Evolutionary conservation across 2,329 filamentous ascomycete genomes (phyloP), one percentile per base, ranked within the genome.

Genomic region (Cladosporium phlei): DNA sequence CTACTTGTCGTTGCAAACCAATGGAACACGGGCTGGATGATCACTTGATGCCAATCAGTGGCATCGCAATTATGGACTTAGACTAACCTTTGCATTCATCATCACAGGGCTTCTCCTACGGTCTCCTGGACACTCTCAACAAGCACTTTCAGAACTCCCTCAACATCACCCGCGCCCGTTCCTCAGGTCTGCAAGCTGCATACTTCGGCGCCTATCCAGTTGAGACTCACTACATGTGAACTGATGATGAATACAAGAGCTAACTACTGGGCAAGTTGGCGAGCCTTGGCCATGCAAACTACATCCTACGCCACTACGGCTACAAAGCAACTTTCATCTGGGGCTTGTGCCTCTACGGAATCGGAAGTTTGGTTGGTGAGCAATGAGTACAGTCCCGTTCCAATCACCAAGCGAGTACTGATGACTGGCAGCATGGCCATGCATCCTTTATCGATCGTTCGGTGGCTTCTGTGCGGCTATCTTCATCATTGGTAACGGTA

Each of bases 371-470:
- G 21, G 64, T 79, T 38, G n/a, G n/a, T n/a, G n/a, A n/a, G n/a
- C n/a, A n/a, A n/a, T n/a, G n/a, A n/a, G n/a, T n/a, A n/a, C n/a
- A n/a, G n/a, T n/a, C n/a, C n/a, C n/a, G n/a, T n/a, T n/a, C n/a
- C n/a, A n/a, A n/a, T n/a, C n/a, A n/a, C n/a, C n/a, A n/a, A n/a
- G n/a, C n/a, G n/a, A n/a, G n/a, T n/a, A n/a, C n/a, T n/a, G n/a
- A n/a, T n/a, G n/a, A n/a, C n/a, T n/a, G n/a, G n/a, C n/a, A n/a
- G 78, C 79, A 49, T 81, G 77, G 78, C 78, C 78, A 1, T 76
- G 73, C 24, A 72, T 75, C 6, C 63, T 80, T 3, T 69, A 79
- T 45, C 65, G 68, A 7, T 75, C 71, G 1, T 82, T 82, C 54
- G 76, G 74, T 3, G 78, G 79, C 19, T 82, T 80, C 65, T 81